Base-by-base conservation (phyloP, 1,139 yeast genomes). In the Kazachstania sp. region DNA sequence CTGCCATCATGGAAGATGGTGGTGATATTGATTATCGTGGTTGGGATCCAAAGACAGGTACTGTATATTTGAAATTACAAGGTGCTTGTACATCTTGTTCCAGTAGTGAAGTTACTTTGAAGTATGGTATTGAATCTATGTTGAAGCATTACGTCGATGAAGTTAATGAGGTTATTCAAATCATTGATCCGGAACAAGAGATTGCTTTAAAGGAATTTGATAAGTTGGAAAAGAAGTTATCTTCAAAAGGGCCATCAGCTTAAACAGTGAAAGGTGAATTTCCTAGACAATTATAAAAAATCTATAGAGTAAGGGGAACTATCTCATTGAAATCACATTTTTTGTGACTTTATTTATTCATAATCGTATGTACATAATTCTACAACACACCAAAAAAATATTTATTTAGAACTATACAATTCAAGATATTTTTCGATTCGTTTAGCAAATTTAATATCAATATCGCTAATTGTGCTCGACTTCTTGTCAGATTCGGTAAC, bases 1-100 rank as follows among this genome's bases (percentile, higher is more conserved):
- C 99, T 0, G 97, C 97, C 0, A 83, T 84, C 52, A 85, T 81
- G 64, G 94, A 84, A 54, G 94, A 84, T 61, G 94, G 94, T 46
- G 94, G 94, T 11, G 94, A 84, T 61, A 80, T 84, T 51, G 86
- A 83, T 56, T 84, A 81, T 65, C 82, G 83, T 18, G 74, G 71
- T 3, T 83, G 82, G 61, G 76, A 75, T 43, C 82, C 79, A 48
- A 74, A 73, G 37, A 67, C 75, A 4, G 92, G 94, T 1, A 79
- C 79, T 0, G 92, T 84, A 2, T 76, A 71, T 55, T 71, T 84
- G 54, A 77, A 75, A 59, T 69, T 84, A 48, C 80, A 79, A 62
- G 94, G 94, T 36, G 92, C 94, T 1, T 84, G 94, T 65, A 76
- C 87, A 58, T 77, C 86, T 26, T 84, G 94, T 63, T 86, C 85